Conservation (phyloP, 768 basidiomycete species). For the Termitomyces sp. region DNA sequence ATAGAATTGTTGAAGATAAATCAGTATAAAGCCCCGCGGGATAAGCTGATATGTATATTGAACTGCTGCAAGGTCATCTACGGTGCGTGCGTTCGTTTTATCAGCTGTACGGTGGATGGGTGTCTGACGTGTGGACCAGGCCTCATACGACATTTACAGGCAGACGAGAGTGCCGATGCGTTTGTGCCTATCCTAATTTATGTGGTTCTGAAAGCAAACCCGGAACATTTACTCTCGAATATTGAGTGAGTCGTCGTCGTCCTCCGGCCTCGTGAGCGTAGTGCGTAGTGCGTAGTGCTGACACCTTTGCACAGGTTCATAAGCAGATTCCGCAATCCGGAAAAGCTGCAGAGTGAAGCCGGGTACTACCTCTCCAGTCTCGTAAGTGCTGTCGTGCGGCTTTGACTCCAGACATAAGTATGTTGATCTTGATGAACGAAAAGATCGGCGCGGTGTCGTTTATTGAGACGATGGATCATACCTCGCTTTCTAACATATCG, state of each 20-base stretch:
- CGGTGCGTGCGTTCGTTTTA: constrained; percentile 54
- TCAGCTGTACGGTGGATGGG: constrained; percentile 7
- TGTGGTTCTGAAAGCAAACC: constrained; percentile 92
- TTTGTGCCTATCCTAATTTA: constrained; percentile 95
- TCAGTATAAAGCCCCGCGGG: constrained; percentile 97
- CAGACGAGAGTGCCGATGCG: constrained; percentile 87
- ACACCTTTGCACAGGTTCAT: no score
- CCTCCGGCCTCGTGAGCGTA: no score
- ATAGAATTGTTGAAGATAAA: constrained; percentile 93
- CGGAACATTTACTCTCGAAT: constrained; percentile 88
- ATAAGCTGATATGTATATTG: constrained; percentile 95
- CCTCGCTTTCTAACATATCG: constrained; percentile 88
- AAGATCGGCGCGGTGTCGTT: constrained; percentile 97
- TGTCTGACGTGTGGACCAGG: constrained; percentile 40
- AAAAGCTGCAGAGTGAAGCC: constrained; percentile 88
- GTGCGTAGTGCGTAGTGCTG: no score
- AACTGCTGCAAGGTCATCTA: constrained; percentile 99
- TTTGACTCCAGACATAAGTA: no score
- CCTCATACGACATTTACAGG: constrained; percentile 79
- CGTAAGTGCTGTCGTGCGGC: constrained; percentile 36
- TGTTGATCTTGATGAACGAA: background rate
- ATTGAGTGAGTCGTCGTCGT: constrained; percentile 83
- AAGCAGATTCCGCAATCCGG: constrained; percentile 87
- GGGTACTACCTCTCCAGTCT: constrained; percentile 97
- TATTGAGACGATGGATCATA: constrained; percentile 97